These are phyloP conservation scores for Boletus barrowsii DNA, from an alignment of 768 basidiomycete species.

Conservation along the genomic window DNA sequence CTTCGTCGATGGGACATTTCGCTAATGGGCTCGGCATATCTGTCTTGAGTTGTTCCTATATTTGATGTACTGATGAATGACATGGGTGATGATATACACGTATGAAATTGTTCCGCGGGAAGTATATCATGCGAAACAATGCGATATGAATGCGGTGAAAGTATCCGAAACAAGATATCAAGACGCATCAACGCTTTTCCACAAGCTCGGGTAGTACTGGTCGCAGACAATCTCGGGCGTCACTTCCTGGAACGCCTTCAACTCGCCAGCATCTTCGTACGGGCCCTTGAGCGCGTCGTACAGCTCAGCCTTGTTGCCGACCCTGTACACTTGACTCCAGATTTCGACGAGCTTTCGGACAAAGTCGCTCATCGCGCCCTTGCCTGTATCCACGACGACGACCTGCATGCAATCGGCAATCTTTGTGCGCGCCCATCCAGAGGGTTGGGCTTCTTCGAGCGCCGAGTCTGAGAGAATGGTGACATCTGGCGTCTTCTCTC, in stretches of 20 bases:
- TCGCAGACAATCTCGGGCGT: slow-evolving; percentile 4
- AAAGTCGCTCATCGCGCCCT: slow-evolving; percentile 30
- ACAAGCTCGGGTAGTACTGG: slow-evolving; percentile 23
- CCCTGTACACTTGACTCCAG: slow-evolving; percentile 29
- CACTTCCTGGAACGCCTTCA: slow-evolving; percentile 20
- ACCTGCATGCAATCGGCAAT: slow-evolving; percentile 32
- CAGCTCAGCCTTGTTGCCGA: slow-evolving; percentile 19
- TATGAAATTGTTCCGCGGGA: neutral
- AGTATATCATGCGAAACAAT: neutral
- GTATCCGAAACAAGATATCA: neutral
- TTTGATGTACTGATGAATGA: no score
- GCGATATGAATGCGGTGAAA: neutral
- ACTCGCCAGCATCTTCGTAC: slow-evolving; percentile 25
- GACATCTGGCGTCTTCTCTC: slow-evolving; percentile 22
- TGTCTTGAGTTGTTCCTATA: neutral
- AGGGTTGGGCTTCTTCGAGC: slow-evolving; percentile 26
- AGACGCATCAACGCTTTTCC: slow-evolving; percentile 16
- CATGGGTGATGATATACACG: neutral
- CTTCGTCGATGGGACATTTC: neutral
- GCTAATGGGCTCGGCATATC: no score
- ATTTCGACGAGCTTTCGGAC: slow-evolving; percentile 24
- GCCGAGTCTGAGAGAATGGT: slow-evolving; percentile 22
- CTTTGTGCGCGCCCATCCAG: slow-evolving; percentile 8
- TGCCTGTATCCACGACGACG: slow-evolving; percentile 25
- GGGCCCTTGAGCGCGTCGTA: slow-evolving; percentile 18